phyloP scores from a whole-genome alignment of 2,329 filamentous ascomycete genomes.

The Hymenoscyphus repandus region DNA sequence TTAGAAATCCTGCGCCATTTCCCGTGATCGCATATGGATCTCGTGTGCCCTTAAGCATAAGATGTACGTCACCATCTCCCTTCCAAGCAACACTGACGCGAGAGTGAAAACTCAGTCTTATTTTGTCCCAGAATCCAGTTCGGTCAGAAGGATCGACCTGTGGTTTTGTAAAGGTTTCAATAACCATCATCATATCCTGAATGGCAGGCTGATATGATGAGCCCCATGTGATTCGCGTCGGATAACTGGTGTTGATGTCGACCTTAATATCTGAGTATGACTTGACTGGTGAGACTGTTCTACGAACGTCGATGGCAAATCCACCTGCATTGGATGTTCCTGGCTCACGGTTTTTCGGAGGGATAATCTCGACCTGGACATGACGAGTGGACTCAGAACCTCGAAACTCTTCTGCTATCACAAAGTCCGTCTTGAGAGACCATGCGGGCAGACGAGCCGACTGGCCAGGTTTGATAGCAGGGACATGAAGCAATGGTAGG shows the following conservation, averaged over 20 bases:
- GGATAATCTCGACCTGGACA: constrained; percentile 79
- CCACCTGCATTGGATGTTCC: constrained; percentile 51
- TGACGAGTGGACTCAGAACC: constrained; percentile 74
- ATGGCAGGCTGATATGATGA: constrained; percentile 97
- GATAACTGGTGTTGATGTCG: constrained; percentile 87
- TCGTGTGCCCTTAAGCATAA: constrained; percentile 84
- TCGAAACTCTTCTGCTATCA: constrained; percentile 89
- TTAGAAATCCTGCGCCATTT: constrained; percentile 88
- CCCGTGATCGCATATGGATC: constrained; percentile 93
- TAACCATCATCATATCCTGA: constrained; percentile 99
- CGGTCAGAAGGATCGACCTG: constrained; percentile 89
- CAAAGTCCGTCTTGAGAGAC: constrained; percentile 83
- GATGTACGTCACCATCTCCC: constrained; percentile 89
- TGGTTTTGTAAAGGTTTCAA: constrained; percentile 95
- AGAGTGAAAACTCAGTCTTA: constrained; percentile 89
- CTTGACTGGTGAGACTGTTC: constrained; percentile 92
- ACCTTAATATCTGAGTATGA: constrained; percentile 90
- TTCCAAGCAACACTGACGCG: constrained; percentile 86
- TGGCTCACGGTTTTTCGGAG: constrained; percentile 55
- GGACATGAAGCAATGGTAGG: constrained; percentile 84
- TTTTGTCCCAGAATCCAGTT: constrained; percentile 98
- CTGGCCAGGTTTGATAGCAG: constrained; percentile 72
- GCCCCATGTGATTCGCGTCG: constrained; percentile 94
- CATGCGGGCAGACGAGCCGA: constrained; percentile 75
- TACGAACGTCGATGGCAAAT: constrained; percentile 79